phyloP scores from a whole-genome alignment of 176 grass and related monocot genomes.

The Urochloa ruziziensis region DNA sequence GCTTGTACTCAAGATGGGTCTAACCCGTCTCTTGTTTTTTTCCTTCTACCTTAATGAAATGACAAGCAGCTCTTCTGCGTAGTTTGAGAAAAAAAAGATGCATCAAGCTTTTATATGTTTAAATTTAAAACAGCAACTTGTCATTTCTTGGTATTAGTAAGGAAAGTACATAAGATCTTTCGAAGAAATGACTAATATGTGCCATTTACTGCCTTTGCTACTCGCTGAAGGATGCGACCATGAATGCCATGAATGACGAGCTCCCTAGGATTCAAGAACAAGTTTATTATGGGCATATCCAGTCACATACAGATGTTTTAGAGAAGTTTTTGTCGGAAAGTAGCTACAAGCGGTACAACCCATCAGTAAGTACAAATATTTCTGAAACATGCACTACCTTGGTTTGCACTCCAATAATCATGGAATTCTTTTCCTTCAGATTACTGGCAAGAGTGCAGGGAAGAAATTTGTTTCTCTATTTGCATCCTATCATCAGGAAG shows the following conservation, averaged over 20 bases:
- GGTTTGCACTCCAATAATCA: conserved; percentile 30
- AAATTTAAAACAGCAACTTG: conserved; percentile 2
- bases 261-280: conserved; percentile 98
- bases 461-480: conserved; percentile 82
- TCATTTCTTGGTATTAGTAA: neutral
- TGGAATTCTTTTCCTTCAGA: conserved; percentile 44
- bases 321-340: conserved; percentile 91
- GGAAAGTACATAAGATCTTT: conserved; percentile 7
- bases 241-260: conserved; percentile 95
- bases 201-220: conserved; percentile 18
- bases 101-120: neutral
- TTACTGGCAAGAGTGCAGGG: conserved; percentile 65
- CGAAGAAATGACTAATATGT: conserved; percentile 17
- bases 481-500: conserved; percentile 63
- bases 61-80: too few relatives aligned
- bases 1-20: too few relatives aligned
- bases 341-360: conserved; percentile 90
- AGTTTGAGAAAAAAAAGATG: too few relatives aligned
- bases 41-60: too few relatives aligned
- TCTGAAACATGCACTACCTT: conserved; percentile 15
- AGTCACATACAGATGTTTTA: conserved; percentile 86
- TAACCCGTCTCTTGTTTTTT: too few relatives aligned
- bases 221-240: conserved; percentile 64
- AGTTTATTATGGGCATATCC: conserved; percentile 98
- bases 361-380: conserved; percentile 53